Evolutionary conservation across 495 filamentous ascomycete genomes (phyloP).

Genomic region (Jackrogersella minutella): DNA sequence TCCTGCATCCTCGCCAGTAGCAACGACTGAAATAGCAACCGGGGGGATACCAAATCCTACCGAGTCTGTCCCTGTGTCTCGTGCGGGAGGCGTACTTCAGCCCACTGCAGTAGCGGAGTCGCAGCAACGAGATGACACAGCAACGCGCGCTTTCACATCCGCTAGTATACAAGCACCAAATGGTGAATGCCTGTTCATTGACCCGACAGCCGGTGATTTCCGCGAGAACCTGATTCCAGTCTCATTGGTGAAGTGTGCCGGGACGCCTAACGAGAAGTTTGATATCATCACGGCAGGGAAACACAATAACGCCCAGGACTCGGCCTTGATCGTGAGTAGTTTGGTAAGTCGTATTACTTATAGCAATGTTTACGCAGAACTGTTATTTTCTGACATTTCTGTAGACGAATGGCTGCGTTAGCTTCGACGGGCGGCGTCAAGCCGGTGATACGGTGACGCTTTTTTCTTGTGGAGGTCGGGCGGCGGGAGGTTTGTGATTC

Average conservation of each 20-base stretch:
- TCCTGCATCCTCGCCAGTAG: slow-evolving; percentile 9
- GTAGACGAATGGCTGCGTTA: slow-evolving; percentile 59
- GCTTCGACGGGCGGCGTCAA: slow-evolving; percentile 55
- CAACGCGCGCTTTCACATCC: slow-evolving; percentile 55
- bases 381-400: slow-evolving; percentile 12
- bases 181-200: slow-evolving; percentile 61
- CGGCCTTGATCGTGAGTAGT: slow-evolving; percentile 59
- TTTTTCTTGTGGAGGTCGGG: slow-evolving; percentile 63
- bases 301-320: slow-evolving; percentile 53
- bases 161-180: slow-evolving; percentile 57
- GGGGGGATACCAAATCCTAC: slow-evolving; percentile 55
- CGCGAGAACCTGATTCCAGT: slow-evolving; percentile 64
- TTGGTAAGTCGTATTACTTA: slow-evolving; percentile 36
- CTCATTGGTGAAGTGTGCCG: slow-evolving; percentile 53
- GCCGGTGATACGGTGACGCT: slow-evolving; percentile 58
- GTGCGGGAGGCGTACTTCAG: slow-evolving; percentile 57
- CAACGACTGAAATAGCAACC: slow-evolving; percentile 5
- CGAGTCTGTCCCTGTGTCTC: slow-evolving; percentile 57
- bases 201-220: slow-evolving; percentile 64
- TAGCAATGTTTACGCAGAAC: neutral
- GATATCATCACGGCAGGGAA: slow-evolving; percentile 61
- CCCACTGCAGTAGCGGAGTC: slow-evolving; percentile 59
- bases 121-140: slow-evolving; percentile 55
- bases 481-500: slow-evolving; percentile 53
- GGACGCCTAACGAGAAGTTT: slow-evolving; percentile 60